phyloP scores from a whole-genome alignment of 2,329 filamentous ascomycete species.

The Penicillium sp. region DNA sequence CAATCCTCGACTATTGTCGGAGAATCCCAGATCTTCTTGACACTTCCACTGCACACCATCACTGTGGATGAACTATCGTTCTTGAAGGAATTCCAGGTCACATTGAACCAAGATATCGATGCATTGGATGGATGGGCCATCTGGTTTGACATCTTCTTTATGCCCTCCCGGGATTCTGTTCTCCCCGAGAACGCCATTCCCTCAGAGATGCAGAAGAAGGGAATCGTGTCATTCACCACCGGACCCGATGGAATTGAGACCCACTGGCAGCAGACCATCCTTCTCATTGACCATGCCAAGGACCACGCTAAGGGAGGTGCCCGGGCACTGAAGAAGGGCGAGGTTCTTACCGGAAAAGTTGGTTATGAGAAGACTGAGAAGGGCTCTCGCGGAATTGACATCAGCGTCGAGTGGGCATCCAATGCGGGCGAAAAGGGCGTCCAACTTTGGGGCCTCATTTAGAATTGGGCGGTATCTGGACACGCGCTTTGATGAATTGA shows the following conservation, averaged over 20 bases:
- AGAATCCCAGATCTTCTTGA: slow-evolving; percentile 62
- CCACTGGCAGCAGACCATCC: slow-evolving; percentile 84
- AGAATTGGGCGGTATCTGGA: slow-evolving; percentile 13
- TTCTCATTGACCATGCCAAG: slow-evolving; percentile 61
- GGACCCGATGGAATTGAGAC: slow-evolving; percentile 72
- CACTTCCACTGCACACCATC: slow-evolving; percentile 72
- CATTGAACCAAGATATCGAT: slow-evolving; percentile 59
- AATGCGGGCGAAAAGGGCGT: slow-evolving; percentile 41
- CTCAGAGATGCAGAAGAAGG: slow-evolving; percentile 60
- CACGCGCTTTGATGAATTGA: slow-evolving; percentile 10
- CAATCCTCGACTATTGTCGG: slow-evolving; percentile 53
- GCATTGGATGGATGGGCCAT: slow-evolving; percentile 80
- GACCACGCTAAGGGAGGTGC: slow-evolving; percentile 37
- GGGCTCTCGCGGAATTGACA: slow-evolving; percentile 64
- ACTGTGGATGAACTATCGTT: slow-evolving; percentile 72
- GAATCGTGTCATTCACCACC: slow-evolving; percentile 77
- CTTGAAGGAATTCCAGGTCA: slow-evolving; percentile 62
- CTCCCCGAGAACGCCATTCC: slow-evolving; percentile 56
- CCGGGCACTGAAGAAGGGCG: slow-evolving; percentile 50
- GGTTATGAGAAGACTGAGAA: slow-evolving; percentile 66
- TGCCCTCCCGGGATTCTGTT: slow-evolving; percentile 53
- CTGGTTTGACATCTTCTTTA: slow-evolving; percentile 95
- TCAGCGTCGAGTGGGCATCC: slow-evolving; percentile 61
- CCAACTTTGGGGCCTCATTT: slow-evolving; percentile 44
- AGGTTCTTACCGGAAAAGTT: slow-evolving; percentile 63